Percentiles rank a stretch among this genome's conserved stretches.
phyloP scores from a whole-genome alignment of 257 asterid genomes.

The Asclepias syriaca region DNA sequence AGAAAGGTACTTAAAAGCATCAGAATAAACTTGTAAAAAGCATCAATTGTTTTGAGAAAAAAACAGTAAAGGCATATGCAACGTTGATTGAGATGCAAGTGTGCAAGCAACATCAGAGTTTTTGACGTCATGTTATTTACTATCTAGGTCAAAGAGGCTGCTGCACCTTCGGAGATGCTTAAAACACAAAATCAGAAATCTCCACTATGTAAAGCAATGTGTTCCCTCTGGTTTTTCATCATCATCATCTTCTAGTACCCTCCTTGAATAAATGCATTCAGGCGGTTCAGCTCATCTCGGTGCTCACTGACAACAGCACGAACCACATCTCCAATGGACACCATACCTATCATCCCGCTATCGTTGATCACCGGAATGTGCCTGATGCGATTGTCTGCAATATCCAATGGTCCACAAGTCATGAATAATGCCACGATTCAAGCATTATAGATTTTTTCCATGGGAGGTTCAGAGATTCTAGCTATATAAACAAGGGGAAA shows the following conservation, averaged over 20 bases:
- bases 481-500: neutral
- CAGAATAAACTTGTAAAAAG: neutral
- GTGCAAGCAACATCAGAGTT: constrained; percentile 7
- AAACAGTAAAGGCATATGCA: constrained; percentile 2
- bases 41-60: neutral
- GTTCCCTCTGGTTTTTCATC: constrained; percentile 18
- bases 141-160: constrained; percentile 15
- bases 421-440: neutral
- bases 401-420: neutral
- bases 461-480: neutral
- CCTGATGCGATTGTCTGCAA: constrained; percentile 86
- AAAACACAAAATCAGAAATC: constrained; percentile 7
- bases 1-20: too few species aligned
- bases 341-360: constrained; percentile 83
- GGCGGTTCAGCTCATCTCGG: constrained; percentile 71
- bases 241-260: constrained; percentile 63
- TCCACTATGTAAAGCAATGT: neutral
- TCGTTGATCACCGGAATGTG: constrained; percentile 86
- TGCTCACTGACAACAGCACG: constrained; percentile 94
- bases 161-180: constrained; percentile 21
- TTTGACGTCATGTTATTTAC: constrained; percentile 16
- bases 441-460: too few species aligned
- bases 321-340: constrained; percentile 91
- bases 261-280: constrained; percentile 81
- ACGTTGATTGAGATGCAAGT: constrained; percentile 4